These are phyloP conservation scores for Ganoderma sinense DNA, from an alignment of 1,284 basidiomycete species.

Conservation along the genomic window DNA sequence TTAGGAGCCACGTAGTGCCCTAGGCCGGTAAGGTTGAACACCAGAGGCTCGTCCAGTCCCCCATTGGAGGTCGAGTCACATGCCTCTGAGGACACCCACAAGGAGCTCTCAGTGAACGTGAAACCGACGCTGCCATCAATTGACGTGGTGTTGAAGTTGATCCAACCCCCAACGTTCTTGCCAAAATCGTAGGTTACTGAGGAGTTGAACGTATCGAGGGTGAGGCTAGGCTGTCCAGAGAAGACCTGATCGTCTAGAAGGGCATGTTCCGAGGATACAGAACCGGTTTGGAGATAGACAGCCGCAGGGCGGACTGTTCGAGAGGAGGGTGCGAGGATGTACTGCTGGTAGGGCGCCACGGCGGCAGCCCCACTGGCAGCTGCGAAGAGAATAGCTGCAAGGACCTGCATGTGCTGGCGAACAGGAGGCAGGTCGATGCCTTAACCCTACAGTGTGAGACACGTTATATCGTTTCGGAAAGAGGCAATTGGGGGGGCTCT, in stretches of 20 bases:
- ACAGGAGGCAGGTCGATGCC: neutral
- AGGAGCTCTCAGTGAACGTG: slow-evolving; percentile 30
- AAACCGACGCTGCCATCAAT: slow-evolving; percentile 21
- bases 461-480: neutral
- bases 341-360: slow-evolving; percentile 24
- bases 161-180: slow-evolving; percentile 29
- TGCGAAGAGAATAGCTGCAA: neutral
- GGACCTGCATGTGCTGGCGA: neutral
- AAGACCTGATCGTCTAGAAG: slow-evolving; percentile 4
- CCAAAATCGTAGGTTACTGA: slow-evolving; percentile 32
- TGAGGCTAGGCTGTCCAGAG: neutral
- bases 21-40: slow-evolving; percentile 21
- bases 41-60: slow-evolving; percentile 21
- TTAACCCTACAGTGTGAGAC: neutral
- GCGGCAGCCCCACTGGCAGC: slow-evolving; percentile 3
- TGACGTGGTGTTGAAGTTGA: slow-evolving; percentile 23
- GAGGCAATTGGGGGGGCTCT: too few species aligned
- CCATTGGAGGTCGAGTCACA: slow-evolving; percentile 24
- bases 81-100: slow-evolving; percentile 24
- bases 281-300: slow-evolving; percentile 19
- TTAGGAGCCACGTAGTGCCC: slow-evolving; percentile 19
- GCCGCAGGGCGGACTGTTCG: slow-evolving; percentile 21
- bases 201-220: slow-evolving; percentile 18
- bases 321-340: slow-evolving; percentile 28
- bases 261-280: slow-evolving; percentile 9